Conservation (phyloP, 2,329 filamentous ascomycete species). For the Botryotinia globosa region DNA sequence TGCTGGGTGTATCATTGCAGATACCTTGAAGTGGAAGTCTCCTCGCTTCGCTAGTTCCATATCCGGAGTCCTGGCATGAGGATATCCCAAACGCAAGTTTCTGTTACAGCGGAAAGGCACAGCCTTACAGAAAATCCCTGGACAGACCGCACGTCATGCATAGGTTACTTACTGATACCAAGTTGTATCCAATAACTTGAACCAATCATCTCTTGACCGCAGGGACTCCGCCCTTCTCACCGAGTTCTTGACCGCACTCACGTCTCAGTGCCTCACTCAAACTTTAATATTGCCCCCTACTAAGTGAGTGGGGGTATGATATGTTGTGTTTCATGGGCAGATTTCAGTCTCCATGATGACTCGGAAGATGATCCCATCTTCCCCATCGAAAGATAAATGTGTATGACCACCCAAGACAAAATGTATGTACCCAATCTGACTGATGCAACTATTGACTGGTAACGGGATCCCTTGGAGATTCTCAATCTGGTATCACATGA, state of each 20-base stretch:
- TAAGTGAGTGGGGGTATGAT: slow-evolving; percentile 9
- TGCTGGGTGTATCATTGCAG: not conserved
- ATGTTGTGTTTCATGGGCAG: slow-evolving; percentile 19
- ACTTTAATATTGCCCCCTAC: not conserved
- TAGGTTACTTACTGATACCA: not conserved
- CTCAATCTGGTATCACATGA: slow-evolving; percentile 27
- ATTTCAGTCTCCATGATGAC: not conserved
- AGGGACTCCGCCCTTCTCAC: slow-evolving; percentile 11
- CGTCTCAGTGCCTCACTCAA: slow-evolving; percentile 4
- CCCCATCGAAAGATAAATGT: slow-evolving; percentile 2
- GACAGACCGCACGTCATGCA: slow-evolving; percentile 18
- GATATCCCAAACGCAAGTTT: slow-evolving; percentile 22
- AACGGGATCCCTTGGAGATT: slow-evolving; percentile 19
- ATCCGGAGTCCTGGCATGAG: slow-evolving; percentile 21
- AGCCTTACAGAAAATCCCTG: slow-evolving; percentile 23
- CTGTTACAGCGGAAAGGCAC: slow-evolving; percentile 25
- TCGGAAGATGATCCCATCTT: not conserved
- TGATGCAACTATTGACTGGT: slow-evolving; percentile 4
- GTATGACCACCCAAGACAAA: slow-evolving; percentile 6
- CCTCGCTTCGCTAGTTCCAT: not conserved
- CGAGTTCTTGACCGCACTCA: slow-evolving; percentile 19
- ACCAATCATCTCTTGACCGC: slow-evolving; percentile 1
- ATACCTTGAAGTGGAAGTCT: slow-evolving; percentile 9
- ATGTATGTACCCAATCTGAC: not conserved
- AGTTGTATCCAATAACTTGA: not conserved